Evolutionary conservation across 2,329 filamentous ascomycete species (phyloP), one percentile per base, ranked within the genome.

Genomic region (Aureobasidium leucospermi): DNA sequence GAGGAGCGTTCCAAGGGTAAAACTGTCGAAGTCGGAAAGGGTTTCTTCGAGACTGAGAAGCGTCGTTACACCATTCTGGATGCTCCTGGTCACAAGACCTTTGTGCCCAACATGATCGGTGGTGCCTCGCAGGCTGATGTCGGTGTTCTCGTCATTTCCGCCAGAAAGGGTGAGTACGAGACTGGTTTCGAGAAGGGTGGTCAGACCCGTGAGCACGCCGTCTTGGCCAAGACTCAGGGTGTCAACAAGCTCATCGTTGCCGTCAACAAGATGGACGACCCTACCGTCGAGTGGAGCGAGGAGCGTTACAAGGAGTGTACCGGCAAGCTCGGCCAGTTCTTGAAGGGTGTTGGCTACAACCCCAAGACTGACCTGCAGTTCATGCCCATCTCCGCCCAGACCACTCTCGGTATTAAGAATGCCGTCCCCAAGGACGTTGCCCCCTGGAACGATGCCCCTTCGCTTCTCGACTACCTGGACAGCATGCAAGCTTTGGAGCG

Each of bases 181-280:
- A 97, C 94, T 36, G 94, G 94, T 52, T 99, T 99, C 73, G 94
- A 99, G 69, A 89, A 88, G 79, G 94, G 94, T 64, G 93, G 94
- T 39, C 94, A 99, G 75, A 99, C 94, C 58, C 85, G 94, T 72
- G 94, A 99, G 82, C 93, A 97, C 76, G 94, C 95, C 60, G 90
- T 99, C 80, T 82, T 99, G 71, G 95, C 95, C 66, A 96, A 97
- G 78, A 99, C 95, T 0, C 93, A 96, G 73, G 94, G 94, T 76
- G 94, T 99, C 62, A 96, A 96, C 81, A 96, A 96, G 78, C 82
- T 99, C 59, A 81, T 97, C 47, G 87, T 99, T 32, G 94, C 83
- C 57, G 92, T 96, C 72, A 99, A 99, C 84, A 99, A 99, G 82
- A 99, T 99, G 95, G 94, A 99, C 71, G 94, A 99, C 72, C 80